Conservation (phyloP, 202 grass and related monocot species). For the Zoysia matrella region DNA sequence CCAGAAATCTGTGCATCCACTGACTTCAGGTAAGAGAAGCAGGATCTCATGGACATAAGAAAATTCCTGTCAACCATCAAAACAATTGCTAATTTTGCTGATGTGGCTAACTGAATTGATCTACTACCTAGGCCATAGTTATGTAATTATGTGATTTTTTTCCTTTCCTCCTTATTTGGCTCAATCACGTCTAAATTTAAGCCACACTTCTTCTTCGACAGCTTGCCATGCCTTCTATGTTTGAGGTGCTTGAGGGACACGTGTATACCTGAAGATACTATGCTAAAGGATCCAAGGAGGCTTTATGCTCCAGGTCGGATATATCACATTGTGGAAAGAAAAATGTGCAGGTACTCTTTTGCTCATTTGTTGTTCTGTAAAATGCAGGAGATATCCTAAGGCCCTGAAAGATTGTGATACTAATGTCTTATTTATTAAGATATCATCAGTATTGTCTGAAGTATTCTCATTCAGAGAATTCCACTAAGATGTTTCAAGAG, state of each 20-base stretch:
- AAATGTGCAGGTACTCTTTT: slow-evolving; percentile 67
- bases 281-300: slow-evolving; percentile 91
- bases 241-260: slow-evolving; percentile 88
- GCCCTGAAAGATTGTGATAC: background rate
- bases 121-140: slow-evolving; percentile 4
- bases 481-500: background rate
- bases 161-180: slow-evolving; percentile 30
- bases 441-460: background rate
- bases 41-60: background rate
- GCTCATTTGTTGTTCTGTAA: background rate
- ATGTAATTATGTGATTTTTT: slow-evolving; percentile 12
- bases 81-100: background rate
- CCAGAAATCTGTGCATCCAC: background rate
- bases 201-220: slow-evolving; percentile 50
- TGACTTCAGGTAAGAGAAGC: background rate
- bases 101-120: slow-evolving; percentile 1
- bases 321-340: slow-evolving; percentile 94
- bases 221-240: slow-evolving; percentile 82
- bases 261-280: slow-evolving; percentile 79
- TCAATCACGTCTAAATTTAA: slow-evolving; percentile 42
- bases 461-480: background rate
- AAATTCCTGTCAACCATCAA: background rate
- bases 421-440: background rate
- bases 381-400: slow-evolving; percentile 3
- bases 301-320: slow-evolving; percentile 92